Evolutionary conservation across 1,284 basidiomycete genomes (phyloP), one percentile per base, ranked within the genome.

Genomic region (Malassezia brasiliensis): DNA sequence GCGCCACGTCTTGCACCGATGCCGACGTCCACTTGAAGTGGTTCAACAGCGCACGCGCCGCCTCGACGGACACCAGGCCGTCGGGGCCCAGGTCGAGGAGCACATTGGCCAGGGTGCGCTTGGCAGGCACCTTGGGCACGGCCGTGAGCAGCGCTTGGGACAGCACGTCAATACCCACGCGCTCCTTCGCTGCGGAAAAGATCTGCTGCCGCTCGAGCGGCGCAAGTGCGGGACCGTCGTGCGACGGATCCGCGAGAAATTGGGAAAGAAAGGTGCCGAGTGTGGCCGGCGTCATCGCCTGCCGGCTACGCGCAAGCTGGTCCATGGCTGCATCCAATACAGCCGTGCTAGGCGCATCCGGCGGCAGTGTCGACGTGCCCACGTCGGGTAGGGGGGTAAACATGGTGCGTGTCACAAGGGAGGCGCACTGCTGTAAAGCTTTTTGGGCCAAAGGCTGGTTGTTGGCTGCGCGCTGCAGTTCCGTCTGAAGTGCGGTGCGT

Each of bases 81-180:
- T 56, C 55, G 17, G 58, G 58, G 20, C 69, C 69, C 17, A 68
- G 52, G 40, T 70, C 69, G 44, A 64, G 59, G 37, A 72, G 55
- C 9, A 66, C 25, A 15, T 32, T 40, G 47, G 30, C 44, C 8
- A 52, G 39, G 37, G 42, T 45, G 32, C 42, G 42, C 32, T 42
- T 52, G 31, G 17, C n/a, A 2, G 40, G 40, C 9, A 46, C 15
- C 5, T 40, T 37, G 30, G 49, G 49, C 20, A 50, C 31, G 5
- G 41, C 38, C 11, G 7, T 9, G 10, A 14, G 31, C 6, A 50
- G 30, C 15, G 49, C 31, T 28, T 52, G 49, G 30, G 46, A 37
- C 7, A 48, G 20, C 3, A 50, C 35, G 8, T 40, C 28, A 11
- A 47, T 50, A 30, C 50, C 45, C 15, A 42, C 51, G 28, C 42